Evolutionary conservation across 176 grass and related monocot genomes (phyloP).

Genomic region (Carex myosuroides): DNA sequence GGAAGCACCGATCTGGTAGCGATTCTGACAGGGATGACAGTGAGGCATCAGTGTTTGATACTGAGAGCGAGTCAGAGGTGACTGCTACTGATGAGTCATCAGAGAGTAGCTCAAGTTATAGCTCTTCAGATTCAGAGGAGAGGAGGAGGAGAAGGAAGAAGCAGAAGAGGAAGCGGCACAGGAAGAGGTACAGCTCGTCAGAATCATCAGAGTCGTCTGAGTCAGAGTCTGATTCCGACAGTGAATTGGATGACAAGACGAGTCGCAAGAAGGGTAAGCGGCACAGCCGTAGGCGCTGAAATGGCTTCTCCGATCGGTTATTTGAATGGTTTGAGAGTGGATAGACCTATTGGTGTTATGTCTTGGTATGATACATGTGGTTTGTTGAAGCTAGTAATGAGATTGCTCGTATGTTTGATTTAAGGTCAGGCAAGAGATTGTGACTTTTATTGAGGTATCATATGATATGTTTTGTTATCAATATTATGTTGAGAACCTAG

Average conservation of each 20-base stretch:
- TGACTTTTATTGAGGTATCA: background rate
- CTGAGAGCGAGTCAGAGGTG: constrained; percentile 40
- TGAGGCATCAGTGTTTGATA: constrained; percentile 63
- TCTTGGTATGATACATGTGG: background rate
- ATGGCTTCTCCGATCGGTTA: background rate
- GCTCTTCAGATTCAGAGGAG: constrained; percentile 57
- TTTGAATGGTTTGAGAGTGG: background rate
- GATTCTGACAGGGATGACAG: constrained; percentile 48
- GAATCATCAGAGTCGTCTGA: constrained; percentile 36
- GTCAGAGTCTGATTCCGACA: constrained; percentile 53
- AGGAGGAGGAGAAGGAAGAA: constrained; percentile 38
- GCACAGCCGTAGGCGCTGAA: constrained; percentile 22
- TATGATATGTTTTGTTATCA: background rate
- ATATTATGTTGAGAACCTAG: background rate
- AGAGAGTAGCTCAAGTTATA: constrained; percentile 59
- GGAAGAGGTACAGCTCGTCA: constrained; percentile 35
- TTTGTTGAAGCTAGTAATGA: constrained; percentile 12
- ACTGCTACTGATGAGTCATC: constrained; percentile 46
- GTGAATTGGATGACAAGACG: constrained; percentile 51
- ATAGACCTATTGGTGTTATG: background rate
- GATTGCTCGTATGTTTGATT: background rate
- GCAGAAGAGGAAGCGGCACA: constrained; percentile 55
- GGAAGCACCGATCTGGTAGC: constrained; percentile 34
- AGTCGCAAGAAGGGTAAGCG: constrained; percentile 45
- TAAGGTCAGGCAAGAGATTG: constrained; percentile 5